Conservation (phyloP, 164 flowering plant species). For the Taxillus chinensis region DNA sequence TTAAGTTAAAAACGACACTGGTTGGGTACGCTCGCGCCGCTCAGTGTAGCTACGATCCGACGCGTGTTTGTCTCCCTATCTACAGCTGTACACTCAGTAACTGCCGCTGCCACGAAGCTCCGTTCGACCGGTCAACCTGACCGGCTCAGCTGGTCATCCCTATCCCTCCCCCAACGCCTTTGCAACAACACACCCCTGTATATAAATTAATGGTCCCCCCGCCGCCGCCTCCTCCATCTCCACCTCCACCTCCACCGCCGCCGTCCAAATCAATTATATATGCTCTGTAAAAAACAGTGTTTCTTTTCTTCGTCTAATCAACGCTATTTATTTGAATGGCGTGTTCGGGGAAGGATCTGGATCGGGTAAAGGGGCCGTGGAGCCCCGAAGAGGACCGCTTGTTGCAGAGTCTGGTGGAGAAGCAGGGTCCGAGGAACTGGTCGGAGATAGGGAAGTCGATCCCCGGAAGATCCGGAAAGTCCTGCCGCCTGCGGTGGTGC, state of each 20-base stretch:
- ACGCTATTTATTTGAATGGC: constrained; percentile 12
- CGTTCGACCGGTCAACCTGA: constrained; percentile 24
- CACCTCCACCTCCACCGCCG: background rate
- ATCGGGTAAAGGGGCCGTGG: constrained; percentile 95
- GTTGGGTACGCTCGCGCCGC: background rate
- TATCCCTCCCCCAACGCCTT: constrained; percentile 13
- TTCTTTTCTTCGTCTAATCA: no score
- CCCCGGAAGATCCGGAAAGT: constrained; percentile 87
- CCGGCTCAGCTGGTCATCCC: constrained; percentile 39
- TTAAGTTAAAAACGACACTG: constrained; percentile 2
- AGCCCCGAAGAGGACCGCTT: constrained; percentile 81
- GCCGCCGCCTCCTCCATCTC: constrained; percentile 13
- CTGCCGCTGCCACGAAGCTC: constrained; percentile 33
- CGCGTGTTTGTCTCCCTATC: constrained; percentile 32
- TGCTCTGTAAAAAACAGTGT: no score
- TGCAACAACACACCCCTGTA: background rate
- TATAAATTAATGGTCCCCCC: no score
- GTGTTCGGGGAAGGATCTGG: constrained; percentile 34
- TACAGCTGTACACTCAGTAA: constrained; percentile 57
- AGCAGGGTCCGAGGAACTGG: constrained; percentile 86
- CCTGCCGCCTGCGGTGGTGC: constrained; percentile 89
- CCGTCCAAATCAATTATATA: no score
- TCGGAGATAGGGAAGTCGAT: constrained; percentile 72
- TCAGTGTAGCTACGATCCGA: constrained; percentile 9
- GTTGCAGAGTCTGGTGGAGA: constrained; percentile 47